phyloP scores from a whole-genome alignment of 768 basidiomycete genomes.

The Mycena olivaceomarginata region DNA sequence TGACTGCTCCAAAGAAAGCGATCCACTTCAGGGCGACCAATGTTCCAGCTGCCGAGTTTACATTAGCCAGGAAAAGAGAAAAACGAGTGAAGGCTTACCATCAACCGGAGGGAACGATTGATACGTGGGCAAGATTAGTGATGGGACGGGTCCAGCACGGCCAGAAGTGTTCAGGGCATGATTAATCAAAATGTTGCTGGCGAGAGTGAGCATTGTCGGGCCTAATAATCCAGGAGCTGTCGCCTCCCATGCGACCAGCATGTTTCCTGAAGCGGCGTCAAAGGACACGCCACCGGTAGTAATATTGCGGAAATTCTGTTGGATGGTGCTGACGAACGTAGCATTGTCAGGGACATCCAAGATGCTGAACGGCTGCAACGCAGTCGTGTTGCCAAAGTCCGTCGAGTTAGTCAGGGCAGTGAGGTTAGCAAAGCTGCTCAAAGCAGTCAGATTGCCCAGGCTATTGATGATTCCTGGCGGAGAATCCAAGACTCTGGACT shows the following conservation, averaged over 20 bases:
- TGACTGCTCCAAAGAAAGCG: conserved; percentile 82
- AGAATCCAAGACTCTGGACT: conserved; percentile 65
- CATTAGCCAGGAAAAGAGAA: background rate
- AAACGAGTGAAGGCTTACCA: conserved; percentile 32
- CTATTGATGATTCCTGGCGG: conserved; percentile 72
- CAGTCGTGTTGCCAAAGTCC: conserved; percentile 65
- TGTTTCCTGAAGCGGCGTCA: conserved; percentile 66
- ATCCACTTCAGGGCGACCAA: conserved; percentile 83
- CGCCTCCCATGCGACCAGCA: conserved; percentile 85
- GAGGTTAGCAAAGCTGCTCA: conserved; percentile 54
- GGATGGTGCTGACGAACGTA: conserved; percentile 74
- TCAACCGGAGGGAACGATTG: conserved; percentile 74
- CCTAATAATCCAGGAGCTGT: conserved; percentile 75
- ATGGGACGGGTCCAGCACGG: conserved; percentile 57
- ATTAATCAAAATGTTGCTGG: conserved; percentile 80
- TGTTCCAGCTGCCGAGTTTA: conserved; percentile 59
- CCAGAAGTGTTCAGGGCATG: conserved; percentile 74
- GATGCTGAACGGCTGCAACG: conserved; percentile 53
- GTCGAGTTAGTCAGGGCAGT: conserved; percentile 36
- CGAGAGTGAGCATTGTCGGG: conserved; percentile 79
- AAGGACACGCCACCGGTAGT: conserved; percentile 82
- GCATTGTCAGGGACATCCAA: conserved; percentile 71
- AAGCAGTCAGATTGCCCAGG: conserved; percentile 63
- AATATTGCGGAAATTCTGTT: conserved; percentile 71
- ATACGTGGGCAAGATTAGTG: conserved; percentile 77